A percentile compares a stretch with the other conserved stretches of the same genome.
phyloP scores from a whole-genome alignment of 139 green algal genomes.

The Microglena sp. region DNA sequence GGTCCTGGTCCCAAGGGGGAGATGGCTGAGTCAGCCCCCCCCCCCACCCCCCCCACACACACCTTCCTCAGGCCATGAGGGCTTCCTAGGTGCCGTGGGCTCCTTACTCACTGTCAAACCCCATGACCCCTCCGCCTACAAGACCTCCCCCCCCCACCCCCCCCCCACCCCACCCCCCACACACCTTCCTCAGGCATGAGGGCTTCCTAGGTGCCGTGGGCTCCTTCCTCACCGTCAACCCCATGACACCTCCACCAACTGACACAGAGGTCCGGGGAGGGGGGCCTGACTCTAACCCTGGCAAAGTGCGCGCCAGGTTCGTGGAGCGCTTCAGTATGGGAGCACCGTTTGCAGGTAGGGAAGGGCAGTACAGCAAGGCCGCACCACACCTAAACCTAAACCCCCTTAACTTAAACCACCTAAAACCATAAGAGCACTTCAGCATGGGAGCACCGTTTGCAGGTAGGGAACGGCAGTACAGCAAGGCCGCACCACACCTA shows the following conservation, averaged over 20 bases:
- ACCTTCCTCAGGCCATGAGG: slow-evolving; percentile 63
- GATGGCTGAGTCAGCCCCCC: too few relatives aligned
- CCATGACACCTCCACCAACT: slow-evolving; percentile 11
- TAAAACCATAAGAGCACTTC: too few relatives aligned
- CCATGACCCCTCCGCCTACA: slow-evolving; percentile 1
- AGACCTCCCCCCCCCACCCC: background rate
- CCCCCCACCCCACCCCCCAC: background rate
- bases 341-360: slow-evolving; percentile 63
- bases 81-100: slow-evolving; percentile 89
- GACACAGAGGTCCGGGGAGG: background rate
- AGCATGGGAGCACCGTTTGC: slow-evolving; percentile 74
- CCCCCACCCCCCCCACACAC: background rate
- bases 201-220: slow-evolving; percentile 93
- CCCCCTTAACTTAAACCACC: too few relatives aligned
- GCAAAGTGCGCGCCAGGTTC: slow-evolving; percentile 65
- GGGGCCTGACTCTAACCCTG: background rate
- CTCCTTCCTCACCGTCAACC: slow-evolving; percentile 87
- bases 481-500: too few relatives aligned
- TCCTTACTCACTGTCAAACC: slow-evolving; percentile 87
- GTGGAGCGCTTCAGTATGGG: slow-evolving; percentile 90
- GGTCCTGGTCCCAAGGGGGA: too few relatives aligned
- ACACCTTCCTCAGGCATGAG: slow-evolving; percentile 22
- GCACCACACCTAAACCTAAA: too few relatives aligned
- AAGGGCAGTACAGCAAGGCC: too few relatives aligned
- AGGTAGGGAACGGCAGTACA: slow-evolving; percentile 63